Evolutionary conservation across 169 alveolate genomes (phyloP).

Genomic region (Plasmodium reichenowi): DNA sequence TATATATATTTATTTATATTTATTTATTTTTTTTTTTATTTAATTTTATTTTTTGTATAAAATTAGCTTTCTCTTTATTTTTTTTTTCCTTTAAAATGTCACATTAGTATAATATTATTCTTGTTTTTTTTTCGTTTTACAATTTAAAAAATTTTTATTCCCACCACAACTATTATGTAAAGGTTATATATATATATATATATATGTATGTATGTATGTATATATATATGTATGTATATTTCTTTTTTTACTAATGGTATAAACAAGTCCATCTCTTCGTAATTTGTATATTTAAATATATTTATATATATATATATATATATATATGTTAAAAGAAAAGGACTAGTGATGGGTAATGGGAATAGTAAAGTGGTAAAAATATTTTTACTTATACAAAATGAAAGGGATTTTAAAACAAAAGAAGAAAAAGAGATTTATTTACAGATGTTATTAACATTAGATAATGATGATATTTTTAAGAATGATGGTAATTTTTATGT

Average conservation of each 20-base stretch:
- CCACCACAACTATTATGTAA: neutral
- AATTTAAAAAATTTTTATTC: no score
- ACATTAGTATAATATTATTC: no score
- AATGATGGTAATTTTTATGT: slow-evolving; percentile 21
- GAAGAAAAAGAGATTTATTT: slow-evolving; percentile 19
- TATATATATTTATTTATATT: no score
- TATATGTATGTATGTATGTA: neutral
- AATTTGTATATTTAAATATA: neutral
- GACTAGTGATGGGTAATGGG: slow-evolving; percentile 31
- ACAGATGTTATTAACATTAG: slow-evolving; percentile 5
- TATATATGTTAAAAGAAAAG: no score
- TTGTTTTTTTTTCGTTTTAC: no score
- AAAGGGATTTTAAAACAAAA: neutral
- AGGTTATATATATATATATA: neutral
- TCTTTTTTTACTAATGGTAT: neutral
- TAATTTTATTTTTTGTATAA: no score
- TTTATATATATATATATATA: no score
- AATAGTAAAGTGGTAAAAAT: slow-evolving; percentile 21
- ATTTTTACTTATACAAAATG: slow-evolving; percentile 16
- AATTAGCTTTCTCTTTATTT: no score
- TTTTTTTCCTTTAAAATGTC: no score
- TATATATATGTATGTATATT: slow-evolving; percentile 1
- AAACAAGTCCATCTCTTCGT: neutral
- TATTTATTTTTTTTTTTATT: no score
- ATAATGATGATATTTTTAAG: slow-evolving; percentile 9